Base-by-base conservation (phyloP, 2,329 filamentous ascomycete genomes). In the Diaporthe velutina region DNA sequence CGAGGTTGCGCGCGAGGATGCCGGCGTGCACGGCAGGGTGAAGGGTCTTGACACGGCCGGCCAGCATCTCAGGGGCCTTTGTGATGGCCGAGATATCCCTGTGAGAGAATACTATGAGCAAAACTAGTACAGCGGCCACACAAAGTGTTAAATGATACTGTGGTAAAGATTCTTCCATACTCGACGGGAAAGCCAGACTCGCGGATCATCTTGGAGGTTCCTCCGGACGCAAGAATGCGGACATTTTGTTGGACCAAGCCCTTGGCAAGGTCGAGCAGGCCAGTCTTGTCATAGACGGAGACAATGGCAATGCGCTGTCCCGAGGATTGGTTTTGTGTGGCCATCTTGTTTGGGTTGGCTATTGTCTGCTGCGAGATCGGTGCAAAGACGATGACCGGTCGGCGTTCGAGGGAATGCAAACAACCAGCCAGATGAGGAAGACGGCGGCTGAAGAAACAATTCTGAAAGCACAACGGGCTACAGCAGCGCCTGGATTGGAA, bases 221-320 rank as follows among this genome's bases (percentile, higher is more conserved):
- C 97, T 75, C 97, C 97, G 74, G 96, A 98, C 72, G 97, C 97
- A 74, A 99, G 90, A 78, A 99, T 93, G 79, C 95, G 94, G 79
- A 98, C 94, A 91, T 97, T 93, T 82, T 97, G 91, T 88, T 96
- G 91, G 82, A 94, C 90, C 68, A 98, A 91, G 80, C 95, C 95
- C 86, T 98, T 98, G 81, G 95, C 95, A 80, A 98, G 90, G 86
- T 98, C 96, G 79, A 98, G 88, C 79, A 98, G 91, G 76, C 96
- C 97, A 73, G 96, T 98, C 92, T 99, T 99, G 90, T 99, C 95
- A 84, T 97, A 98, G 88, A 98, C 97, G 78, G 96, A 98, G 83
- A 99, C 90, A 83, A 99, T 98, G 79, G 97, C 97, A 89, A 90
- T 90, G 82, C 90, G 88, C 83, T 91, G 90, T 76, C 84, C 80